phyloP scores from a whole-genome alignment of 192 early-diverging fungal species.

The Martensiomyces pterosporus region DNA sequence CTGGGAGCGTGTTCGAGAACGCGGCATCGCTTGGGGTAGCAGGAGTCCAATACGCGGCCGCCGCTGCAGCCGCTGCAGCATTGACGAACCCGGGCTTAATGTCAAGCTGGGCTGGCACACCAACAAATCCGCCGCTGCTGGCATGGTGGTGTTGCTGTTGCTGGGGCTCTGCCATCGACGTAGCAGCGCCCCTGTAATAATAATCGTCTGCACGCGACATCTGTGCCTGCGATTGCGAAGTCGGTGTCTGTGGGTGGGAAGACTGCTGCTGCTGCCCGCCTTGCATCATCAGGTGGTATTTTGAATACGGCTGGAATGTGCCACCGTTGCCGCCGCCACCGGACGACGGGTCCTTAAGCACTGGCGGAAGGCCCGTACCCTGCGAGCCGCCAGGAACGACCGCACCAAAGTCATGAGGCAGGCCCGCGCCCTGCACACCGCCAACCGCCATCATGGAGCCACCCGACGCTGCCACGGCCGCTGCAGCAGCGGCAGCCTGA shows the following conservation, averaged over 20 bases:
- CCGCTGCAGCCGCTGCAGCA: slow-evolving; percentile 13
- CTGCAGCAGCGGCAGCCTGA: slow-evolving; percentile 18
- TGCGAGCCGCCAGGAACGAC: slow-evolving; percentile 6
- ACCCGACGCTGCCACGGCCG: slow-evolving; percentile 5
- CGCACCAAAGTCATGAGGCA: slow-evolving; percentile 26
- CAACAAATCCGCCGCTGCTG: slow-evolving; percentile 31
- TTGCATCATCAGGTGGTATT: slow-evolving; percentile 51
- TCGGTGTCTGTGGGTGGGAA: slow-evolving; percentile 16
- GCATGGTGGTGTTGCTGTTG: slow-evolving; percentile 10
- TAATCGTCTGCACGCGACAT: slow-evolving; percentile 28
- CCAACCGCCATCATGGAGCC: slow-evolving; percentile 4
- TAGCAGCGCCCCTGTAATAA: slow-evolving; percentile 17
- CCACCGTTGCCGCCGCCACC: slow-evolving; percentile 1
- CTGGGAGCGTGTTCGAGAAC: slow-evolving; percentile 41
- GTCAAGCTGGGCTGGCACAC: slow-evolving; percentile 41
- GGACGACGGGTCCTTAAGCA: slow-evolving; percentile 23
- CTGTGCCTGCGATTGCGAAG: slow-evolving; percentile 23
- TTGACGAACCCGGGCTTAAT: slow-evolving; percentile 42
- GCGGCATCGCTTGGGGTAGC: slow-evolving; percentile 44
- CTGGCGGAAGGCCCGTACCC: slow-evolving; percentile 19
- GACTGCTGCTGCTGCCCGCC: slow-evolving; percentile 23
- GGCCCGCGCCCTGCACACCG: slow-evolving; percentile 20
- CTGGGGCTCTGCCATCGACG: slow-evolving; percentile 19
- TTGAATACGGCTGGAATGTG: slow-evolving; percentile 32
- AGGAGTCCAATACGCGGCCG: slow-evolving; percentile 41